Evolutionary conservation across 768 basidiomycete species (phyloP), one percentile per base, ranked within the genome.

Genomic region (Serpula lacrymans): DNA sequence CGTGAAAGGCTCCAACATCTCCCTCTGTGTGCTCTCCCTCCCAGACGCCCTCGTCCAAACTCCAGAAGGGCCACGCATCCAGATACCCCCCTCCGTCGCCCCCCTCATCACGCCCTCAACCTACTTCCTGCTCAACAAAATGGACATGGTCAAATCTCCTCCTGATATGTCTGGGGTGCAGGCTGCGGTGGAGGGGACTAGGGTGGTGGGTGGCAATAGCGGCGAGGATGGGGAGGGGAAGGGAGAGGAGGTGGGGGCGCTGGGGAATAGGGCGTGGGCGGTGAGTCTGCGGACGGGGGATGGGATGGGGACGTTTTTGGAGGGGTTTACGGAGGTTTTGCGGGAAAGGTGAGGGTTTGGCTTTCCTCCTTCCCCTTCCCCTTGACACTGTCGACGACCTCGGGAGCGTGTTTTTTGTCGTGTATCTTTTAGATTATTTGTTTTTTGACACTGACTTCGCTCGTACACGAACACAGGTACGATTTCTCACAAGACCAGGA

Each of bases 21-120:
- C 80, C 1, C 64, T 95, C n/a, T 91, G 89, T 49, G 82, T 95
- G 7, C 68, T 95, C 3, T 83, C 91, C 5, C 69, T 90, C 3
- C 75, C 78, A 1, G 80, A 74, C 4, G 49, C 69, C 0, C 31
- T 62, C 14, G 29, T 29, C 6, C 25, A 27, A 9, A 42, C 43
- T 3, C 17, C 29, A 7, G 38, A 34, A 21, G 47, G 41, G 3
- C 27, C 43, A 8, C 45, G 44, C 17, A 25, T 70, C 16, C 46
- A 39, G 7, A 50, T 79, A 13, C 81, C 84, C 3, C 39, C 65
- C n/a, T 60, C 69, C 6, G 51, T 90, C 17, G 53, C 61, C 23
- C 50, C 64, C 4, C 69, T 85, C 21, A 52, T 89, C 34, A 71
- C 64, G 6, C 57, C 70, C 3, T 54, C 74, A 22, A 91, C 91